Conservation (phyloP, 257 asterid species). For the Rhazya stricta region DNA sequence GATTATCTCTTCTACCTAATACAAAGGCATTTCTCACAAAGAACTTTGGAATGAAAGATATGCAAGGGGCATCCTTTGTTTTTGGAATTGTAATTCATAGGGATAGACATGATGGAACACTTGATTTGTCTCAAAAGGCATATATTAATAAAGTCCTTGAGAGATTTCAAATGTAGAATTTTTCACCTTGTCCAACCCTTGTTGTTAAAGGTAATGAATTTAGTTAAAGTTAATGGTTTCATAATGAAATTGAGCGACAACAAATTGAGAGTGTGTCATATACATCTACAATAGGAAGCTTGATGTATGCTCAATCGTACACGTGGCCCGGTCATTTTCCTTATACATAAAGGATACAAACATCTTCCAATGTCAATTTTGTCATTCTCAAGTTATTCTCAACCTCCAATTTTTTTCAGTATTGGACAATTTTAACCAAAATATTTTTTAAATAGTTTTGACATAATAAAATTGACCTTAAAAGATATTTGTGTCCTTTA, state of each 20-base stretch:
- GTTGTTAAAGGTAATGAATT: neutral
- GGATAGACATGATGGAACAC: neutral
- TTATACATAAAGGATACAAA: too few relatives aligned
- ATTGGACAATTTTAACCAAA: too few relatives aligned
- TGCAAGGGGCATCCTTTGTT: neutral
- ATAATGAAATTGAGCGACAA: neutral
- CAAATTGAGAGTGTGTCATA: neutral
- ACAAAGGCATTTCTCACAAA: too few relatives aligned
- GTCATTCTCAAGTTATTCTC: too few relatives aligned
- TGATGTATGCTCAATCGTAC: neutral
- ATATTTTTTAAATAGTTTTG: too few relatives aligned
- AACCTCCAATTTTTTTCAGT: too few relatives aligned
- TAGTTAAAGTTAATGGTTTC: neutral
- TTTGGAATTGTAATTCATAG: neutral
- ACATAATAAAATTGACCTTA: too few relatives aligned
- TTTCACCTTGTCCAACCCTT: too few relatives aligned
- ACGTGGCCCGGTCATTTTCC: too few relatives aligned
- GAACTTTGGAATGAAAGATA: too few relatives aligned
- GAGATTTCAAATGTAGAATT: neutral
- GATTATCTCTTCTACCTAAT: neutral
- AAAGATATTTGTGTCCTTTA: too few relatives aligned
- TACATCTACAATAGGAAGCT: neutral
- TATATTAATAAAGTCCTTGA: neutral
- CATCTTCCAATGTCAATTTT: too few relatives aligned
- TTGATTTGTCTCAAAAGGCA: neutral